A percentile compares a stretch with the other conserved stretches of the same genome.
phyloP scores from a whole-genome alignment of 768 basidiomycete genomes.

The Lentinula sp. region DNA sequence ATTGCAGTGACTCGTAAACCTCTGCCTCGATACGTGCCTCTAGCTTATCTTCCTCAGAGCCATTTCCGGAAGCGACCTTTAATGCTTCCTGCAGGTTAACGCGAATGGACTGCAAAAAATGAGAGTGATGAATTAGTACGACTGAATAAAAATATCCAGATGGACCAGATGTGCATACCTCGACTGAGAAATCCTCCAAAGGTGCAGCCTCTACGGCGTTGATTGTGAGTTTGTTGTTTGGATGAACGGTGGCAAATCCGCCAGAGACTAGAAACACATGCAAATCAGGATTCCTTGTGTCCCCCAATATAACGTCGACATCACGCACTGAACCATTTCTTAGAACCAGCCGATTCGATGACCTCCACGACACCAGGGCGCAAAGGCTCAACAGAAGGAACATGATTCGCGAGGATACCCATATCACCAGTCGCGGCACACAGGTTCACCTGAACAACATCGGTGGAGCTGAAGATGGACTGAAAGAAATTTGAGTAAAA shows the following conservation, averaged over 20 bases:
- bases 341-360: conserved; percentile 72
- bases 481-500: conserved; percentile 23
- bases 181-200: conserved; percentile 82
- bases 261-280: conserved; percentile 63
- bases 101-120: conserved; percentile 67
- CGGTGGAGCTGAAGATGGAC: conserved; percentile 86
- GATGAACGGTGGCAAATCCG: conserved; percentile 97
- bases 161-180: conserved; percentile 43
- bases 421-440: conserved; percentile 94
- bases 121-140: not conserved
- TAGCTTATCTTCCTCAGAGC: conserved; percentile 88
- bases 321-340: conserved; percentile 95
- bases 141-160: not conserved
- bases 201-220: conserved; percentile 97
- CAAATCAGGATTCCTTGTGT: not conserved
- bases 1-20: conserved; percentile 93
- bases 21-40: conserved; percentile 94
- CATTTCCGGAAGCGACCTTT: conserved; percentile 73
- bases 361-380: conserved; percentile 95
- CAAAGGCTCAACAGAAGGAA: conserved; percentile 93
- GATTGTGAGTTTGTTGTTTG: conserved; percentile 93
- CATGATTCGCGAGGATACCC: conserved; percentile 99
- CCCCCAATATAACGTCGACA: not conserved
- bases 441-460: conserved; percentile 95
- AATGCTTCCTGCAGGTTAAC: conserved; percentile 85